Evolutionary conservation across 2,329 filamentous ascomycete species (phyloP).

Genomic region (Fusarium napiforme): DNA sequence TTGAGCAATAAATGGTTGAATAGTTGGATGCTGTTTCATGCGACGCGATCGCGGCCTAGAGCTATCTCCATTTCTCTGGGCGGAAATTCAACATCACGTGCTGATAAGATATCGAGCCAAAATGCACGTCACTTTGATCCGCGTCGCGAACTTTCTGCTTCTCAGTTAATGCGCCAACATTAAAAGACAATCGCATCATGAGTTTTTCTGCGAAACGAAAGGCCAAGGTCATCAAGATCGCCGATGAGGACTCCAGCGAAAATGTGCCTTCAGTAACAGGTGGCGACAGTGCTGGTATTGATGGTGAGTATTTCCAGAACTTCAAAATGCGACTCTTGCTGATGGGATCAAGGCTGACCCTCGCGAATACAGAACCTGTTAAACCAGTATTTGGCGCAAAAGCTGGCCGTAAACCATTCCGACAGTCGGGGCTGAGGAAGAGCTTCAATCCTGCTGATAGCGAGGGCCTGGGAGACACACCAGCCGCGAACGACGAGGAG

Average conservation of each 20-base stretch:
- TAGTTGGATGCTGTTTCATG: constrained; percentile 42
- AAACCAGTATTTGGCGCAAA: constrained; percentile 56
- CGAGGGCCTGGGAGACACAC: constrained; percentile 37
- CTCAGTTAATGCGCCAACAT: constrained; percentile 5
- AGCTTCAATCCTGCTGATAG: constrained; percentile 62
- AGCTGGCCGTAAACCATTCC: constrained; percentile 62
- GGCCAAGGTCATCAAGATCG: constrained; percentile 78
- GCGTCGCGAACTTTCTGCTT: constrained; percentile 16
- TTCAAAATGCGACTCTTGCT: constrained; percentile 44
- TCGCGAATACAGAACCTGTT: constrained; percentile 45
- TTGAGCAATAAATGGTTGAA: constrained; percentile 55
- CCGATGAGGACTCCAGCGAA: constrained; percentile 65
- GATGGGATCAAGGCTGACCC: constrained; percentile 52
- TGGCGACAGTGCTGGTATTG: constrained; percentile 44
- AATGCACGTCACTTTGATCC: constrained; percentile 38
- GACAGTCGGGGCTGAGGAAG: constrained; percentile 69
- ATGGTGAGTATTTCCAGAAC: constrained; percentile 51
- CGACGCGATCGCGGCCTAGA: constrained; percentile 46
- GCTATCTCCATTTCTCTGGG: constrained; percentile 35
- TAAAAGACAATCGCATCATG: constrained; percentile 52
- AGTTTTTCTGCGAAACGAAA: constrained; percentile 72
- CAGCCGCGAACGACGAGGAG: constrained; percentile 54
- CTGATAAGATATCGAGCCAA: constrained; percentile 56
- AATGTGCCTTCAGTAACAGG: constrained; percentile 33
- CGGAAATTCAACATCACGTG: constrained; percentile 57